A percentile compares a stretch with the other conserved stretches of the same genome.
phyloP scores from a whole-genome alignment of 805 yeast genomes.

The Candida silvatica region DNA sequence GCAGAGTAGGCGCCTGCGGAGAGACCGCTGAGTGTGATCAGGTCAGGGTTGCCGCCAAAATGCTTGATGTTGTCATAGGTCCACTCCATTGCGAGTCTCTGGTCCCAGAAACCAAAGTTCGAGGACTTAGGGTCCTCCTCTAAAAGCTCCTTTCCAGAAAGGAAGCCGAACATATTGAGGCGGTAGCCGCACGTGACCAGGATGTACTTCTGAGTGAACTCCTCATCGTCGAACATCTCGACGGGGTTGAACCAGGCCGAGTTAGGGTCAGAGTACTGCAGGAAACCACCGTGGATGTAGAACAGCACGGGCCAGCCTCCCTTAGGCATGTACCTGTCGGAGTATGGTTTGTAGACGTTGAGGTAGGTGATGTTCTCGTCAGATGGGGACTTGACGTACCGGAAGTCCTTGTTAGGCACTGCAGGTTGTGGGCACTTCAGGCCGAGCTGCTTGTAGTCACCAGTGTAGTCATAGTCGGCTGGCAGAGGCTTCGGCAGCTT shows the following conservation, averaged over 20 bases:
- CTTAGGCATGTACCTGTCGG: constrained; percentile 21
- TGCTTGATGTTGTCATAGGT: constrained; percentile 28
- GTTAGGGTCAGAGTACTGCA: constrained; percentile 27
- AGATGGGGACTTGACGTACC: constrained; percentile 17
- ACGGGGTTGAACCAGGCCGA: constrained; percentile 14
- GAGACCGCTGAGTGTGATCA: constrained; percentile 35
- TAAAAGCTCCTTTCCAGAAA: constrained; percentile 28
- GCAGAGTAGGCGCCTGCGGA: constrained; percentile 38
- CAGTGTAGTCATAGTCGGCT: constrained; percentile 27
- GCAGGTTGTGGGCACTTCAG: constrained; percentile 30
- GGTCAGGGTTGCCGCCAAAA: constrained; percentile 37
- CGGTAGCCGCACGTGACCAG: constrained; percentile 32
- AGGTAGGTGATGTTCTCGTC: constrained; percentile 25
- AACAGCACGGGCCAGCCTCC: constrained; percentile 34
- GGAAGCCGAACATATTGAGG: constrained; percentile 29
- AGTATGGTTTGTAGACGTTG: constrained; percentile 31
- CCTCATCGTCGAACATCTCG: constrained; percentile 18
- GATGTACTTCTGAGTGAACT: constrained; percentile 25
- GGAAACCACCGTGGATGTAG: constrained; percentile 35
- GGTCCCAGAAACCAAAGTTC: constrained; percentile 39
- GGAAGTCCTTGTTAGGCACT: constrained; percentile 16
- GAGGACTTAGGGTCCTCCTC: constrained; percentile 20
- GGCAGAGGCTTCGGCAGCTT: constrained; percentile 22
- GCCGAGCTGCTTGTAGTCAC: constrained; percentile 26
- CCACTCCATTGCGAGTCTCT: constrained; percentile 37